A percentile compares a stretch with the other conserved stretches of the same genome.
Evolutionary conservation across 2,329 filamentous ascomycete genomes (phyloP).

Genomic region (Basipetospora chlamydospora): DNA sequence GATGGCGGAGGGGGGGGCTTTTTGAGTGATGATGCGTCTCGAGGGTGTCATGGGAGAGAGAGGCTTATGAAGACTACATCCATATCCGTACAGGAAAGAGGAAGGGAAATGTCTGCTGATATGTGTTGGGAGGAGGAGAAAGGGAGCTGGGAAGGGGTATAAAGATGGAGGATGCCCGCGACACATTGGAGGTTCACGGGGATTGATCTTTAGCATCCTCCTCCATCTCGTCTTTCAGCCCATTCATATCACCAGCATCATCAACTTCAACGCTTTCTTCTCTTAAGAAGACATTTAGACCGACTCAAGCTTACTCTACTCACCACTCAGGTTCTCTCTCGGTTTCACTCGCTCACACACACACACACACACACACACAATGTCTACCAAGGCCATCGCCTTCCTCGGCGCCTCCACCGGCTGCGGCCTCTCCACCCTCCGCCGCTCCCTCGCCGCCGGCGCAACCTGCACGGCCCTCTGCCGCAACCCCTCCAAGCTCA

Average conservation of each 20-base stretch:
- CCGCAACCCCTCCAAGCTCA: conserved; percentile 34
- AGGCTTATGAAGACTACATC: too few relatives aligned
- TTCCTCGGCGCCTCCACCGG: conserved; percentile 41
- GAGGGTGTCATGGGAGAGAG: too few relatives aligned
- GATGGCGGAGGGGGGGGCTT: too few relatives aligned
- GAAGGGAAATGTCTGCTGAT: too few relatives aligned
- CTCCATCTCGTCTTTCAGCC: too few relatives aligned
- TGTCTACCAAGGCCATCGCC: conserved; percentile 24
- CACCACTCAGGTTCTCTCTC: too few relatives aligned
- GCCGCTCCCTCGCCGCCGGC: conserved; percentile 27
- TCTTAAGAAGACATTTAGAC: not conserved
- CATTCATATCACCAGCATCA: not conserved
- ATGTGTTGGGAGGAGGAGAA: not conserved
- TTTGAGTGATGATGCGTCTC: too few relatives aligned
- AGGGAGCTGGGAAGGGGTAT: not conserved
- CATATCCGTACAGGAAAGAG: too few relatives aligned
- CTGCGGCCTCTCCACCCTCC: conserved; percentile 30
- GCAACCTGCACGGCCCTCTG: conserved; percentile 33
- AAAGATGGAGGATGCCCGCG: not conserved
- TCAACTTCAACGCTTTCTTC: not conserved
- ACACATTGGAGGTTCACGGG: not conserved
- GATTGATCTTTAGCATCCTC: not conserved
- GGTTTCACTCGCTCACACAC: not conserved
- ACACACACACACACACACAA: too few relatives aligned
- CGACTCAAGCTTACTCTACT: not conserved